Percentiles rank a stretch among this genome's conserved stretches.
Conservation (phyloP, 805 yeast species). For the Lipomyces yamadae region DNA sequence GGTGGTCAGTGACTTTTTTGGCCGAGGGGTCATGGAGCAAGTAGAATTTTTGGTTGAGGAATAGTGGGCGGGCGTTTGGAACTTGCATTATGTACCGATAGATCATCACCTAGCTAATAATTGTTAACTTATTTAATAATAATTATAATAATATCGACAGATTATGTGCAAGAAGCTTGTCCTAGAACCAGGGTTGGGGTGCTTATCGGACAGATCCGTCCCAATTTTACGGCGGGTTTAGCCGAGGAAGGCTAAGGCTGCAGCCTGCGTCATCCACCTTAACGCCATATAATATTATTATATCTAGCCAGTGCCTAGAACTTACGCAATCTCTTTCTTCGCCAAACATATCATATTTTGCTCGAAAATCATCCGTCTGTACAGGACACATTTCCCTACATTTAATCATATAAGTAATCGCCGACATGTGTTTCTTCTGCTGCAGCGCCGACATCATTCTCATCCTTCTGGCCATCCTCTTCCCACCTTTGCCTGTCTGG, state of each 20-base stretch:
- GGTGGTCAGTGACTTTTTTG: conserved; percentile 78
- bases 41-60: conserved; percentile 29
- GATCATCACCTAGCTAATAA: neutral
- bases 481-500: conserved; percentile 81
- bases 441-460: conserved; percentile 60
- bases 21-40: conserved; percentile 80
- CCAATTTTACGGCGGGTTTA: too few relatives aligned
- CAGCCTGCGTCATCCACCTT: neutral
- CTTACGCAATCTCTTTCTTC: too few relatives aligned
- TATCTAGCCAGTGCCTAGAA: neutral
- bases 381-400: neutral
- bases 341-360: too few relatives aligned
- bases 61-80: neutral
- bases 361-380: neutral
- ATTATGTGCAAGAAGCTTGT: too few relatives aligned
- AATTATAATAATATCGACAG: too few relatives aligned
- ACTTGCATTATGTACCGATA: neutral
- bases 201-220: too few relatives aligned
- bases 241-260: neutral
- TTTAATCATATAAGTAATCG: neutral
- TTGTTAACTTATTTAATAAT: neutral
- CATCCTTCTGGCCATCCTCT: conserved; percentile 68
- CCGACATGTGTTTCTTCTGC: conserved; percentile 32
- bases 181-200: too few relatives aligned
- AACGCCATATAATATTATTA: neutral